Evolutionary conservation across 805 yeast species (phyloP), one percentile per base, ranked within the genome.

Genomic region (Saccharomycopsis babjevae): DNA sequence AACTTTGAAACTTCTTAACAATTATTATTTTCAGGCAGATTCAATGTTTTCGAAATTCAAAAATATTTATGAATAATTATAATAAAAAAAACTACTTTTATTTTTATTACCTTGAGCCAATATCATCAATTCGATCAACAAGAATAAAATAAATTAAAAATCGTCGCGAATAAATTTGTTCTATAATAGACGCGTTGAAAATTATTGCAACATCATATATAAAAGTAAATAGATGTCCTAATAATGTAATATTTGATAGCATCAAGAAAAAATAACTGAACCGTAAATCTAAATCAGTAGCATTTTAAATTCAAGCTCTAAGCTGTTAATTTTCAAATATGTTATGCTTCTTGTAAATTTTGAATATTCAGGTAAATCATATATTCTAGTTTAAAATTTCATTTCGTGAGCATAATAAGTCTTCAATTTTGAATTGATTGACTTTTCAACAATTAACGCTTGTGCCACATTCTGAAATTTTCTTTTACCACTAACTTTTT

Each of bases 341-440:
- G 83, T 77, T 2, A 69, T 68, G 50, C 77, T 69, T 61, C 81
- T 76, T 36, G 74, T 69, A n/a, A 67, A 62, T 2, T 70, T 69
- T 5, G 92, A 90, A 89, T 89, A 85, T 57, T 75, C 74, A 1
- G 88, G 84, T 10, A 83, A 83, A 20, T 84, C 90, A 90, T 91
- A 86, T 32, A 86, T 73, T 61, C 92, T 74, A 0, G 88, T 79
- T 64, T 77, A 75, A 50, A 85, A 66, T 8, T 82, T 81, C 57
- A 72, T 62, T 2, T 71, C 67, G 65, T 84, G 88, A 1, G 88
- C 85, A 0, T 15, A 58, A 13, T 72, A 71, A 22, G 80, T 69
- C 36, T 66, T 66, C 3, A 60, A 40, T 32, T 65, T 65, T 30
- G 80, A 64, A 15, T 38, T 66, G 1, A 54, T 59, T 54, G 66